Percentiles rank a stretch among this genome's conserved stretches.
Conservation (phyloP, 2,329 filamentous ascomycete species). For the Dendrostoma leiphaemia region DNA sequence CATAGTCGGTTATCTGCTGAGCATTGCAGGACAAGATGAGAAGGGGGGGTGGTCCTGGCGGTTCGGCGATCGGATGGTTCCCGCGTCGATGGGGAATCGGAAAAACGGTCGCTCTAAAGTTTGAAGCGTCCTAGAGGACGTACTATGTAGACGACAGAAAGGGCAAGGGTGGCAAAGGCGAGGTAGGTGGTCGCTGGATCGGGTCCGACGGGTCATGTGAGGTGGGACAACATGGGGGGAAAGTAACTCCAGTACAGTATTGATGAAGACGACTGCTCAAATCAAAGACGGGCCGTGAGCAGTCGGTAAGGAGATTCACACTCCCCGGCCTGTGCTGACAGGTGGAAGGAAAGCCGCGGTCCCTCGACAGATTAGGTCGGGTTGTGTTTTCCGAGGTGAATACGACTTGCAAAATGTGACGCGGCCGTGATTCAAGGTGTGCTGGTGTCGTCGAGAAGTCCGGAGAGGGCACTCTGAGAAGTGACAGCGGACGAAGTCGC, state of each 20-base stretch:
- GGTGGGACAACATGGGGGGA: not conserved
- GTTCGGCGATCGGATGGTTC: not conserved
- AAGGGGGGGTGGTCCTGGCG: not conserved
- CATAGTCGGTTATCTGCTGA: conserved; percentile 26
- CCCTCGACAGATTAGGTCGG: not conserved
- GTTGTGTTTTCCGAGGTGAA: not conserved
- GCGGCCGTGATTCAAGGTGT: not conserved
- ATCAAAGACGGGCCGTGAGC: not conserved
- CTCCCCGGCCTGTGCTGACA: not conserved
- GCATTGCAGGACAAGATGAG: conserved; percentile 12
- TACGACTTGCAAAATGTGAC: not conserved
- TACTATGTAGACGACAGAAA: not conserved
- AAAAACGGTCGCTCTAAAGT: not conserved
- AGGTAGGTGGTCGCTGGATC: not conserved
- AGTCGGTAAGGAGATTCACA: not conserved
- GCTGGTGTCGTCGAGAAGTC: not conserved
- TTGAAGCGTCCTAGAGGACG: not conserved
- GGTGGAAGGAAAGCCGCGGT: not conserved
- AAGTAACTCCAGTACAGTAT: not conserved
- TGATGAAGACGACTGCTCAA: not conserved
- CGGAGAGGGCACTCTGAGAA: not conserved
- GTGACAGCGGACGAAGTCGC: not conserved
- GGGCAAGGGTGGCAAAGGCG: not conserved
- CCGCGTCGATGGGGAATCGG: not conserved
- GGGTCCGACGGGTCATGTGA: not conserved